A percentile compares a stretch with the other conserved stretches of the same genome.
These are phyloP conservation scores for Globisporangium paroecandrum DNA, from an alignment of 352 stramenopile genomes.

Conservation along the genomic window DNA sequence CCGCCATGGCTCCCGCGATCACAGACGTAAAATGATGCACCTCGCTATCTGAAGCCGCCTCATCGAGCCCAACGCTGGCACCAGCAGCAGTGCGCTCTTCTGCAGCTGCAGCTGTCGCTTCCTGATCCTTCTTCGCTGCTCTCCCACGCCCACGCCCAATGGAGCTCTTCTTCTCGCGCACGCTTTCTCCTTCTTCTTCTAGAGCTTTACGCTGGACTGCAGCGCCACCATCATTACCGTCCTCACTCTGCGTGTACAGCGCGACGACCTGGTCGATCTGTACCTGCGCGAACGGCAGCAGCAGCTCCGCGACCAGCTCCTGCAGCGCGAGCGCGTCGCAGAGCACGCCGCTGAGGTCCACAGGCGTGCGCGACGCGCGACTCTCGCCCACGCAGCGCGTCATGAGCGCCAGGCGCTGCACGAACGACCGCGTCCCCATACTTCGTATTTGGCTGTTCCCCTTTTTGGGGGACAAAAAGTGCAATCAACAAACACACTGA, in stretches of 20 bases:
- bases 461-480: background rate
- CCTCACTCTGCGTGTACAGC: constrained; percentile 24
- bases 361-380: constrained; percentile 24
- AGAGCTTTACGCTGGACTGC: background rate
- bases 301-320: constrained; percentile 37
- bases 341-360: constrained; percentile 43
- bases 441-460: background rate
- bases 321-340: constrained; percentile 28
- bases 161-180: background rate
- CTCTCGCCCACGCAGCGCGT: constrained; percentile 29
- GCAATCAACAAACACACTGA: background rate
- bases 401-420: constrained; percentile 41
- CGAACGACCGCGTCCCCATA: constrained; percentile 21
- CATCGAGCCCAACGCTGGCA: background rate
- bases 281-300: constrained; percentile 35
- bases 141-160: background rate
- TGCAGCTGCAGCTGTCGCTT: background rate
- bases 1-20: constrained; percentile 50
- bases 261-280: constrained; percentile 50
- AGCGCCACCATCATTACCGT: background rate
- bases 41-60: background rate
- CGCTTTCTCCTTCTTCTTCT: background rate
- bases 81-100: background rate
- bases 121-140: background rate
- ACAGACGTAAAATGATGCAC: constrained; percentile 30